Base-by-base conservation (phyloP, 2,329 filamentous ascomycete genomes). In the Ceratocystis harringtonii region DNA sequence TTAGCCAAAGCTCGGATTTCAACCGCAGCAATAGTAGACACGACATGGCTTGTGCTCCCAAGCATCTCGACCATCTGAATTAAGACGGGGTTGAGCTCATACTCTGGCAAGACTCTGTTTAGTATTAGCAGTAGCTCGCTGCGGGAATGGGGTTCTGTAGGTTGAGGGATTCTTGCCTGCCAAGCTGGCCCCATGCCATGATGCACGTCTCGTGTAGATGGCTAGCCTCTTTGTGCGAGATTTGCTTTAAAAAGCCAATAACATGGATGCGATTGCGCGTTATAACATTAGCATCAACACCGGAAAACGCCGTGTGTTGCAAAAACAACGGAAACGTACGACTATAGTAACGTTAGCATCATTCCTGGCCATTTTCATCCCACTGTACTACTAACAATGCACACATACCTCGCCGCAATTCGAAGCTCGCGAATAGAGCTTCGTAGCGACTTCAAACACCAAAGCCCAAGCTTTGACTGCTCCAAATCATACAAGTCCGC, bases 361-460 rank as follows among this genome's bases (percentile, higher is more conserved):
- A 17, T 5, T 8, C 17, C 15, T 6, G 19, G 32, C 10, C 32
- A 36, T 8, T 1, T 36, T 3, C 36, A 41, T 41, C 41, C 17
- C 12, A 12, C 4, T 52, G 44, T 28, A 61, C 25, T 10, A 28
- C 28, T 3, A 7, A 25, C 17, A 12, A 48, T 50, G 1, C 7
- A 72, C 76, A 72, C 76, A 71, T 78, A 87, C 78, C 87, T 88
- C 66, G 92, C 88, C 45, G 87, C 87, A 70, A 96, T 83, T 41
- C 92, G 85, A 32, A 97, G 77, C 73, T 97, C 94, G 71, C 92
- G 83, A 22, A 90, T 75, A 1, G 92, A 95, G 74, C 92, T 95
- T 69, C 87, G 86, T 48, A 97, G 77, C 0, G 88, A 90, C 69
- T 87, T 84, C 3, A 96, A 76, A 71, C 90, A 92, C 83, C 89